Base-by-base conservation (phyloP, 176 grass and related monocot species). In the Cenchrus purpureus region DNA sequence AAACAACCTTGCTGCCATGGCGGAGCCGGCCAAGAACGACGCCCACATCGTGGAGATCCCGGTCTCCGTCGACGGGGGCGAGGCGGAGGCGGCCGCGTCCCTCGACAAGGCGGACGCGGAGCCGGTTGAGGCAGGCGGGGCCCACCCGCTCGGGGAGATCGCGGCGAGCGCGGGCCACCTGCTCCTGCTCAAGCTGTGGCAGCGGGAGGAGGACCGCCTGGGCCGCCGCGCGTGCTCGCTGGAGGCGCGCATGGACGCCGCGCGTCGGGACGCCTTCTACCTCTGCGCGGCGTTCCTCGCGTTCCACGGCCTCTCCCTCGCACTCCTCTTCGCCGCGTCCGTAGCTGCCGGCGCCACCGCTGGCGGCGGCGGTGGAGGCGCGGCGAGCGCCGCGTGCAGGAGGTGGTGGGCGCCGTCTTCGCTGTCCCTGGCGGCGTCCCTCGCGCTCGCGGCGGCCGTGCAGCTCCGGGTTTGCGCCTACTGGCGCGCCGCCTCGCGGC, bases 121-220 rank as follows among this genome's bases (percentile, higher is more conserved):
- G 50, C 48, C 49, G 44, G 46, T 62, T 20, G 59, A 68, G 4
- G 43, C 49, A 3, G n/a, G 16, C 1, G 70, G 78, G 74, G 75
- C 84, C 57, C 97, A 95, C 84, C 89, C 93, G 15, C 79, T 98
- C 7, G 91, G 86, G 0, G 91, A 94, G 73, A 98, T 98, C 83
- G 88, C 91, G 29, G 71, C 65, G 14, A 98, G 97, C 87, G 89
- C 74, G 11, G 93, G 91, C 40, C 97, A 96, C 84, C 89, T 96
- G 42, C 90, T 98, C 29, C 86, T 98, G 45, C 93, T 98, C 46
- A 98, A 92, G 81, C 90, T 98, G 61, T 93, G 91, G 89, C 93
- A 95, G 84, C 90, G 91, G 20, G 97, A 95, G 86, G 97, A 95
- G 86, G 88, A 77, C 48, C 87, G 84, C 70, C 90, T 86, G 57